Base-by-base conservation (phyloP, 78 protist species). In the Chrysochromulina parva region DNA sequence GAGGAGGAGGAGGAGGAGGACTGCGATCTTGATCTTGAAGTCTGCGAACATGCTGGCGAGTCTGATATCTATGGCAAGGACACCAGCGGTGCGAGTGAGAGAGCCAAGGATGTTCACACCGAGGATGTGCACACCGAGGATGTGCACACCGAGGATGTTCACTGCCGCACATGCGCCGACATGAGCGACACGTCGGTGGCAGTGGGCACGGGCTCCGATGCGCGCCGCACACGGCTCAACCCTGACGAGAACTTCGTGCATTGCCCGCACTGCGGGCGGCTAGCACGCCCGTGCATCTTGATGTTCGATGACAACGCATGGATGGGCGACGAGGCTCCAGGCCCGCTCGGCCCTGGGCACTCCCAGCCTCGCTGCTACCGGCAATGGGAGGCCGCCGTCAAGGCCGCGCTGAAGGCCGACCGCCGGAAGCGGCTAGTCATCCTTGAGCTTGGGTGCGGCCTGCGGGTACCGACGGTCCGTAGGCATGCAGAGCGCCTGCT, bases 401-500 rank as follows among this genome's bases (percentile, higher is more conserved):
- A 50, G n/a, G 13, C 20, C 20, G 47, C 50, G 17, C 87, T 80
- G 66, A 7, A 11, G 13, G n/a, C 6, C 22, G 65, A 80, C 50
- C 66, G 14, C 22, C 0, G n/a, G 24, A 17, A 9, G 9, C 65
- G 87, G 17, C 87, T 80, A 13, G 87, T 80, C 52, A 26, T 80
- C 50, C 54, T 80, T 38, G 87, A 80, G 87, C 48, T 1, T 3
- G 87, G 87, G 50, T 54, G 66, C 66, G 87, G 87, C 52, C 66
- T 80, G 60, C 60, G 87, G 24, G 87, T 80, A 53, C 87, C 87
- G 38, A 80, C 87, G 47, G 87, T 80, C 4, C n/a, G 87, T 13
- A 38, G 66, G 19, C 24, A 80, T 13, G 22, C 67, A 0, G 66
- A 80, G 87, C 60, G 65, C 24, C 65, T 80, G 67, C 87, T 80